Percentiles rank a stretch among this genome's conserved stretches.
phyloP scores from a whole-genome alignment of 495 filamentous ascomycete species.

The Penicillium nucicola region DNA sequence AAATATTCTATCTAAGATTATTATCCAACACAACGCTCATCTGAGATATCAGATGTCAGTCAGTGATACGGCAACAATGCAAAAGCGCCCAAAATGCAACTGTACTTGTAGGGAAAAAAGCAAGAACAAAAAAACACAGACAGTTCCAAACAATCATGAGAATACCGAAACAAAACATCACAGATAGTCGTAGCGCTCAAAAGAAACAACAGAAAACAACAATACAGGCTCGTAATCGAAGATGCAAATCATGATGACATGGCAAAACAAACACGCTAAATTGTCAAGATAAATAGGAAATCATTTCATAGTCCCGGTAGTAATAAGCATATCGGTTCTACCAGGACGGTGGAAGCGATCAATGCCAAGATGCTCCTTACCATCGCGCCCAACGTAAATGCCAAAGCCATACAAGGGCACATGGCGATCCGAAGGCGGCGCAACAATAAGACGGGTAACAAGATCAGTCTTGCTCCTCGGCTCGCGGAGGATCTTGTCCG shows the following conservation, averaged over 20 bases:
- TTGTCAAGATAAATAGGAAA: background rate
- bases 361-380: constrained; percentile 62
- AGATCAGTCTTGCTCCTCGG: constrained; percentile 59
- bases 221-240: constrained; percentile 10
- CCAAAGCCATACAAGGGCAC: constrained; percentile 60
- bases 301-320: constrained; percentile 33
- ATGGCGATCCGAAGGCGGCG: constrained; percentile 44
- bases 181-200: background rate
- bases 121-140: background rate
- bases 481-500: constrained; percentile 63
- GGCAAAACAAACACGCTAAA: background rate
- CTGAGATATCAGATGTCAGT: too few relatives aligned
- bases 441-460: constrained; percentile 56
- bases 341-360: constrained; percentile 55
- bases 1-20: too few relatives aligned
- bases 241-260: constrained; percentile 14
- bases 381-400: constrained; percentile 57
- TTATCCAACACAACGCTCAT: too few relatives aligned
- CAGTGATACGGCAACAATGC: too few relatives aligned
- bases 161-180: background rate
- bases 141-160: background rate
- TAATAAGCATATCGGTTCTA: constrained; percentile 44
- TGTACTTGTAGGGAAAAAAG: too few relatives aligned
- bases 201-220: background rate
- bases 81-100: too few relatives aligned